A percentile compares a stretch with the other conserved stretches of the same genome.
Evolutionary conservation across 108 stramenopile species (phyloP).

Genomic region (Cylindrotheca fusiformis): DNA sequence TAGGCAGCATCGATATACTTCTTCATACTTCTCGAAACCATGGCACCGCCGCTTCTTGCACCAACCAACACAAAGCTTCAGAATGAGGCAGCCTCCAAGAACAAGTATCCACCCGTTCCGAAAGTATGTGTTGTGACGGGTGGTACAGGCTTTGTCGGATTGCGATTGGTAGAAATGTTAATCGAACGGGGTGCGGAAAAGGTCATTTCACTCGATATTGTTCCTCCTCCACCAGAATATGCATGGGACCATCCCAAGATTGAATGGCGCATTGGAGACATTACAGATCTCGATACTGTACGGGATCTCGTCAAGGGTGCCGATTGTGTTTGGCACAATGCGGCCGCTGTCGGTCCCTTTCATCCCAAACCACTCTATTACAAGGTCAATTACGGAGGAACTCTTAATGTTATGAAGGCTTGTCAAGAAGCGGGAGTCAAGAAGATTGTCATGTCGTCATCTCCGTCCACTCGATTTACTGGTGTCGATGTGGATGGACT

Average conservation of each 20-base stretch:
- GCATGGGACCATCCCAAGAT: neutral
- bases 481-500: constrained; percentile 86
- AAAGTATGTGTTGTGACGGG: constrained; percentile 79
- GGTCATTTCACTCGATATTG: constrained; percentile 95
- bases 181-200: constrained; percentile 87
- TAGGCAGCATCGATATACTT: too few species aligned
- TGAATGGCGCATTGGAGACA: neutral
- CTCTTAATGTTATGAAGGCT: constrained; percentile 76
- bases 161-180: constrained; percentile 96
- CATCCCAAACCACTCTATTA: constrained; percentile 72
- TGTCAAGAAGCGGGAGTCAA: constrained; percentile 79
- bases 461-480: constrained; percentile 95
- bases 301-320: neutral
- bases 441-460: constrained; percentile 90
- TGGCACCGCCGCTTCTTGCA: neutral
- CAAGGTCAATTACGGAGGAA: constrained; percentile 89
- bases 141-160: constrained; percentile 92
- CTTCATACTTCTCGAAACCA: too few species aligned
- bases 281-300: neutral
- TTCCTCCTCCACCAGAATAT: constrained; percentile 38
- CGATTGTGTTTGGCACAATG: constrained; percentile 94
- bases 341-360: constrained; percentile 96
- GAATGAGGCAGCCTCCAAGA: neutral
- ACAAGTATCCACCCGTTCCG: neutral
- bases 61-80: neutral